Evolutionary conservation across 2,329 filamentous ascomycete genomes (phyloP), one percentile per base, ranked within the genome.

Genomic region (Calonectria hawksworthii): DNA sequence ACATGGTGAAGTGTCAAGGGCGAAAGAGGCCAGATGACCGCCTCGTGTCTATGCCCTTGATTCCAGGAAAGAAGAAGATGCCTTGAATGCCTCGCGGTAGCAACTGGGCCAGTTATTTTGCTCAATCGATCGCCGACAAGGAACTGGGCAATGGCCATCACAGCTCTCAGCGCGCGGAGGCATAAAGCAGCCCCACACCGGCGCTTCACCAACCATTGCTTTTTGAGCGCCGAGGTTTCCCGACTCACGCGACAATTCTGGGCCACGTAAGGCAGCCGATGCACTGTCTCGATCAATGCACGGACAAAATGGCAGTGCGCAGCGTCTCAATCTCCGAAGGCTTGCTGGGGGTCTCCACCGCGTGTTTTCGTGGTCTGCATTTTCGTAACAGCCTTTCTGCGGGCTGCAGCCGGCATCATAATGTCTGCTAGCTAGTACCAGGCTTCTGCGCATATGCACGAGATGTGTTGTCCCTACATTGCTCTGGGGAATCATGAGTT

Each of bases 251-350:
- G 56, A 61, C 56, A 59, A 61, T 61, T 38, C 56, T 61, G 34
- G 56, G 34, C 56, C 56, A 61, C 56, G 56, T 61, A 61, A 18
- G n/a, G 26, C 28, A 54, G 11, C 28, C 51, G 51, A 54, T 41
- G 56, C 56, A 34, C 56, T 38, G 56, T 41, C 38, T 61, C 34
- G 4, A 38, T 26, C 34, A 38, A 61, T 61, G 56, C 56, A 41
- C 34, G 36, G 56, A 7, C 32, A 26, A 41, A 41, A 41, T 38
- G 56, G 34, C n/a, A 38, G 16, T 61, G 56, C 56, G 56, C 23
- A 61, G 23, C 56, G 34, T 61, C n/a, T 61, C 56, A 61, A 61
- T 61, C 56, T 61, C 56, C 56, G 56, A 61, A 61, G 56, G 56
- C 34, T 61, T 61, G 56, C 56, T 38, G 56, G 5, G 34, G 5